Base-by-base conservation (phyloP, 2,329 filamentous ascomycete species). In the Claviceps africana region DNA sequence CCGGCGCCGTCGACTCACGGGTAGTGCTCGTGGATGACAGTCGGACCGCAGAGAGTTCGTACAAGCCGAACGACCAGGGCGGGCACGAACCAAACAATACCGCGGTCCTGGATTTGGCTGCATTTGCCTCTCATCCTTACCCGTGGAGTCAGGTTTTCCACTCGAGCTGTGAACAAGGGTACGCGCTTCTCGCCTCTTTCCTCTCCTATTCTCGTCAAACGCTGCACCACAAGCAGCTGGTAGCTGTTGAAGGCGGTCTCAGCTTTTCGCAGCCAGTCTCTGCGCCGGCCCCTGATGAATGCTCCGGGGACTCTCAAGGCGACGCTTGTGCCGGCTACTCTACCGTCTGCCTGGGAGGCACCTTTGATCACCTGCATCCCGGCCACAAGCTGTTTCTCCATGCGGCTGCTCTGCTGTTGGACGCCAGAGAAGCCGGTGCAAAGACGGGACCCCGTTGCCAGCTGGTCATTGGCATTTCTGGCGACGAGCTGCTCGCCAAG, bases 341-440 rank as follows among this genome's bases (percentile, higher is more conserved):
- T 3, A 62, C 57, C 2, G 85, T 94, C 48, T 87, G 85, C 50
- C 79, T 97, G 13, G 93, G 91, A 31, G 93, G 93, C 10, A 98
- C 93, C 0, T 98, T 97, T 68, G 93, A 98, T 66, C 89, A 97
- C 67, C 77, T 98, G 22, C 93, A 98, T 64, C 83, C 87, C 4
- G 93, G 93, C 6, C 93, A 98, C 72, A 98, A 97, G 69, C 75
- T 97, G n/a, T 78, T 98, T 21, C 78, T 98, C 21, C 89, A 90
- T n/a, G 90, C 90, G 55, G 87, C 86, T 0, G 79, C 83, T 0
- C 78, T 96, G 52, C 76, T 88, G 9, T 40, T 55, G 40, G 42
- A 51, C 30, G n/a, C 37, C 0, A 9, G 15, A 40, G 42, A 51
- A 10, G n/a, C 33, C 9, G 19, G 37, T 21, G 11, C 21, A 3